phyloP scores from a whole-genome alignment of 257 asterid genomes.

The Scutellaria minor region DNA sequence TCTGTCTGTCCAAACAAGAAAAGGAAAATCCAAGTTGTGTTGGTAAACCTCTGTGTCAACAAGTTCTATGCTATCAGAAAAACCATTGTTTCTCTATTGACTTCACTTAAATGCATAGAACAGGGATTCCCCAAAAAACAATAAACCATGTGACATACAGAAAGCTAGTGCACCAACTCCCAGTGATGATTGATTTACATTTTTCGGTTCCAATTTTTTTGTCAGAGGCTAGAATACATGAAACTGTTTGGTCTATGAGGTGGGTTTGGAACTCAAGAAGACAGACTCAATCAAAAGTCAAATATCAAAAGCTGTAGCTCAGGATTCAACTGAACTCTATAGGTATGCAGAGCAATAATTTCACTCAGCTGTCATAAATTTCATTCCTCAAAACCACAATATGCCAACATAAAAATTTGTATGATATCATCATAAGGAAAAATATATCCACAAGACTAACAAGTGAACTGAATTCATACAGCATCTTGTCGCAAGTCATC shows the following conservation, averaged over 20 bases:
- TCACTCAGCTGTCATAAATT: constrained; percentile 10
- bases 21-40: constrained; percentile 29
- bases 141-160: constrained; percentile 11
- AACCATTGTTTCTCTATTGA: constrained; percentile 9
- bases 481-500: constrained; percentile 99
- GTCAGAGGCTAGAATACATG: constrained; percentile 10
- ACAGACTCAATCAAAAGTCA: constrained; percentile 10
- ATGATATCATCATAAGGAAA: constrained; percentile 23
- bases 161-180: constrained; percentile 20
- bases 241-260: constrained; percentile 13
- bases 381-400: constrained; percentile 19
- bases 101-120: background rate
- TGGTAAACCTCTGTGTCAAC: constrained; percentile 14
- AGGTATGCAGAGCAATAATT: constrained; percentile 18
- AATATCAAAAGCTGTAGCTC: constrained; percentile 27
- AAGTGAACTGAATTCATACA: constrained; percentile 56
- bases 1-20: background rate
- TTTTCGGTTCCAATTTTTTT: background rate
- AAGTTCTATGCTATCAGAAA: constrained; percentile 18
- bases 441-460: constrained; percentile 28
- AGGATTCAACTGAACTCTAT: constrained; percentile 27
- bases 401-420: constrained; percentile 11
- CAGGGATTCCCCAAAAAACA: constrained; percentile 11
- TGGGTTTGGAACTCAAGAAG: constrained; percentile 3
- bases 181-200: constrained; percentile 5